These are phyloP conservation scores for Trichosporon ovoides DNA, from an alignment of 1,284 basidiomycete species.

Conservation along the genomic window DNA sequence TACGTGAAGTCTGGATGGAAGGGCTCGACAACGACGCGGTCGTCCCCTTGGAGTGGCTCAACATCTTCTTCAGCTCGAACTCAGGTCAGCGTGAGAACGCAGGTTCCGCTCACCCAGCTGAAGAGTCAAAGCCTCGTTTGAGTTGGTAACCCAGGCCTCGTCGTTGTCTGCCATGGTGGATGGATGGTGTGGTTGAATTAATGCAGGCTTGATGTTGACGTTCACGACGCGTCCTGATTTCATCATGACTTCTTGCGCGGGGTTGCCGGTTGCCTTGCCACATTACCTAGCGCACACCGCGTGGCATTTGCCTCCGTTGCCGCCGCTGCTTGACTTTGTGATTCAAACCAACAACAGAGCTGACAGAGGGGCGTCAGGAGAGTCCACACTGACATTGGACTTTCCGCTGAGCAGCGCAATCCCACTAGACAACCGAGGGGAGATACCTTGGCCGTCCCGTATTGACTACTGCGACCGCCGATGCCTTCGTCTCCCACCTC, in stretches of 20 bases:
- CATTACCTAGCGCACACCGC: background rate
- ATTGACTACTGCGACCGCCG: background rate
- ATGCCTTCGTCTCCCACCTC: conserved; percentile 29
- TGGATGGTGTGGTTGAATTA: conserved; percentile 5
- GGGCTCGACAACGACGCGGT: conserved; percentile 56
- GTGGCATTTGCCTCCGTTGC: conserved; percentile 2
- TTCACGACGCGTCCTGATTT: conserved; percentile 6
- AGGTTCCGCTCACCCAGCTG: conserved; percentile 59
- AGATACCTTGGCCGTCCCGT: background rate
- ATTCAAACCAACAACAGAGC: background rate
- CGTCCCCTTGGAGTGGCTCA: conserved; percentile 55
- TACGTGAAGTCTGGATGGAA: conserved; percentile 85
- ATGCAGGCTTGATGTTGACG: conserved; percentile 4
- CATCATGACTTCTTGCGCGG: background rate
- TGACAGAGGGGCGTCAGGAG: background rate
- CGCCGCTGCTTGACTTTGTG: conserved; percentile 1
- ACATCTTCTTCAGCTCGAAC: conserved; percentile 61
- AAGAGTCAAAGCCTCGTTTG: conserved; percentile 69
- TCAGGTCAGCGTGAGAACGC: conserved; percentile 3
- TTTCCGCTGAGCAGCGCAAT: background rate
- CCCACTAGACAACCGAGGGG: background rate
- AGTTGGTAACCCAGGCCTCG: conserved; percentile 52
- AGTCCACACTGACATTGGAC: background rate
- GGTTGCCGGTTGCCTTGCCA: background rate
- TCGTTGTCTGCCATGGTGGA: conserved; percentile 31